Percentiles rank a stretch among this genome's conserved stretches.
Conservation (phyloP, 1,284 basidiomycete genomes). For the Tilletia horrida region DNA sequence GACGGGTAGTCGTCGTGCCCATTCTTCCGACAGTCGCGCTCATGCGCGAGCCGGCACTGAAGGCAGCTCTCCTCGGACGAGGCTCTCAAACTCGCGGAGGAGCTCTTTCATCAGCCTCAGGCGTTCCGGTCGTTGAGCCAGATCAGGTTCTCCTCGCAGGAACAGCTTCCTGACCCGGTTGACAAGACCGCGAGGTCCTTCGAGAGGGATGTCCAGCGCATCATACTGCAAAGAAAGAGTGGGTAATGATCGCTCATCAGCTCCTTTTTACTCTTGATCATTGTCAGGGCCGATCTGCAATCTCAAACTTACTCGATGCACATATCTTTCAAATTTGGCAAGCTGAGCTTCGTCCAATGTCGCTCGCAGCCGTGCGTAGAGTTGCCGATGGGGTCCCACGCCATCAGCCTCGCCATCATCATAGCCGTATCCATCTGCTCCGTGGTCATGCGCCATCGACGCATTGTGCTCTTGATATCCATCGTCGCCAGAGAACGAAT, state of each 20-base stretch:
- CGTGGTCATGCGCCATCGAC: neutral
- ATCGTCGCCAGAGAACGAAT: conserved; percentile 1
- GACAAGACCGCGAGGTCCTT: conserved; percentile 42
- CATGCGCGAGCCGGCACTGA: too few species aligned
- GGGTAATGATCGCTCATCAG: neutral
- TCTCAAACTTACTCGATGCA: conserved; percentile 24
- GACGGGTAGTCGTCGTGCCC: too few species aligned
- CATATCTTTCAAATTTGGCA: conserved; percentile 36
- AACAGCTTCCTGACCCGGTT: conserved; percentile 45
- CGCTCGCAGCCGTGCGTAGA: conserved; percentile 40
- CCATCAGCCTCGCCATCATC: conserved; percentile 18
- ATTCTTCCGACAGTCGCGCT: too few species aligned
- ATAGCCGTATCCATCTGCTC: conserved; percentile 1
- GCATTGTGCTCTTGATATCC: neutral
- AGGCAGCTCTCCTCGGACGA: conserved; percentile 29
- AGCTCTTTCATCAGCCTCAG: conserved; percentile 36
- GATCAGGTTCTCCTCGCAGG: conserved; percentile 37
- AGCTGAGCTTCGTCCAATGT: conserved; percentile 39
- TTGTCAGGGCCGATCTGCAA: neutral
- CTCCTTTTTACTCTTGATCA: too few species aligned
- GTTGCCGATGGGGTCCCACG: conserved; percentile 26
- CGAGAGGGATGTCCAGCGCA: conserved; percentile 42
- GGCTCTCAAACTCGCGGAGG: conserved; percentile 44
- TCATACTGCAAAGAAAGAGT: conserved; percentile 33
- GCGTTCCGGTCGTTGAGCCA: conserved; percentile 34